Conservation (phyloP, 2,329 filamentous ascomycete genomes). For the Xylaria sp. region DNA sequence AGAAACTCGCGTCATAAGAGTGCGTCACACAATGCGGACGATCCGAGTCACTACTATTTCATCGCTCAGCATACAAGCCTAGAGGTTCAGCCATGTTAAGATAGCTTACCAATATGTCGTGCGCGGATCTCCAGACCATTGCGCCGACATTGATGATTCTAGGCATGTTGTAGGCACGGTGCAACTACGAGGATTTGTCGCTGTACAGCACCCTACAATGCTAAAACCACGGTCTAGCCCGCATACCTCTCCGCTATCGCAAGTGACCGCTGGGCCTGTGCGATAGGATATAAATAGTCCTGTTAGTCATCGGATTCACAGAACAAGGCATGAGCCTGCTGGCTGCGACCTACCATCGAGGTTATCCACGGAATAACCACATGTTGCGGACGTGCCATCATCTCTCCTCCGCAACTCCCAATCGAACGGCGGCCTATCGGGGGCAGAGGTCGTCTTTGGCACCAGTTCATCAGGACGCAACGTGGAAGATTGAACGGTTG, state of each 20-base stretch:
- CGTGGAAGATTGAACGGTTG: constrained; percentile 36
- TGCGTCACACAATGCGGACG: constrained; percentile 47
- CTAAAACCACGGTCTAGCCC: constrained; percentile 29
- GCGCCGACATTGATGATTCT: constrained; percentile 36
- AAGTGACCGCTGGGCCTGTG: constrained; percentile 43
- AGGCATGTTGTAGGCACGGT: constrained; percentile 46
- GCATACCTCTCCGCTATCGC: constrained; percentile 40
- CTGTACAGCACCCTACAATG: constrained; percentile 47
- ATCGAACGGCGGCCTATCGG: constrained; percentile 38
- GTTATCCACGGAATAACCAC: constrained; percentile 43
- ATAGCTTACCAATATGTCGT: constrained; percentile 45
- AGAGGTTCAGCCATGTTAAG: neutral
- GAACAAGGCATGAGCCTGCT: neutral
- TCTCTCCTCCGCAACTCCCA: constrained; percentile 44
- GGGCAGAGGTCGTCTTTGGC: constrained; percentile 47
- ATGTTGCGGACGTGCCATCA: constrained; percentile 37
- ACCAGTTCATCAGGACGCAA: constrained; percentile 43
- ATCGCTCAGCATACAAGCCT: constrained; percentile 34
- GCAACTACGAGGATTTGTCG: constrained; percentile 39
- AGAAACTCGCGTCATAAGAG: constrained; percentile 44
- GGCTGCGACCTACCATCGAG: constrained; percentile 40
- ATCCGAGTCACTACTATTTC: constrained; percentile 39
- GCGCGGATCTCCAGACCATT: constrained; percentile 36
- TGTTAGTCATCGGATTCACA: constrained; percentile 35
- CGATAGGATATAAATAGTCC: constrained; percentile 9